These are phyloP conservation scores for Debaryomyces psychrophilus DNA, from an alignment of 1,139 yeast genomes.

Conservation along the genomic window DNA sequence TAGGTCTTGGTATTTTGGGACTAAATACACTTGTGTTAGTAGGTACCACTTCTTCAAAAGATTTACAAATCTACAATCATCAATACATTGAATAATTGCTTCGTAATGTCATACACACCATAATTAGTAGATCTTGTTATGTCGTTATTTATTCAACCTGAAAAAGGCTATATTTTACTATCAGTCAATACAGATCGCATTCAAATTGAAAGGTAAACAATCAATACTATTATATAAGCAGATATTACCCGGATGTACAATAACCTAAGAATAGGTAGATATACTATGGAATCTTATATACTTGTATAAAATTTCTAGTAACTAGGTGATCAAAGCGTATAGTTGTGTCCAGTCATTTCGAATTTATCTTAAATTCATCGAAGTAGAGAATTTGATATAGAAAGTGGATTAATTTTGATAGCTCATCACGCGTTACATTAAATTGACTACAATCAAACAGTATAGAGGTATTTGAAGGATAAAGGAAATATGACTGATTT, in stretches of 20 bases:
- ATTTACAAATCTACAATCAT: background rate
- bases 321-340: background rate
- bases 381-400: background rate
- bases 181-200: slow-evolving; percentile 2
- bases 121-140: background rate
- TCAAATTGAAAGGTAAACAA: slow-evolving; percentile 10
- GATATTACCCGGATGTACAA: slow-evolving; percentile 8
- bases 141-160: background rate
- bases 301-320: background rate
- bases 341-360: no score
- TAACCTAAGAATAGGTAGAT: background rate
- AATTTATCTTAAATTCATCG: background rate
- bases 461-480: background rate
- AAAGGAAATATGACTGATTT: slow-evolving; percentile 10
- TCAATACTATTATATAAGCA: slow-evolving; percentile 6
- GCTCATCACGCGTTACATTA: background rate
- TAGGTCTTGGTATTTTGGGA: slow-evolving; percentile 68
- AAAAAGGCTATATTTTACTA: slow-evolving; percentile 7
- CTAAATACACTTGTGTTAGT: slow-evolving; percentile 20
- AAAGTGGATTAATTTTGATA: background rate
- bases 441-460: background rate
- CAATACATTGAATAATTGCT: background rate
- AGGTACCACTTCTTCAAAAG: background rate
- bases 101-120: background rate
- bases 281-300: background rate